Conservation (phyloP, 1,284 basidiomycete species). For the Leccinum pallidistipes region DNA sequence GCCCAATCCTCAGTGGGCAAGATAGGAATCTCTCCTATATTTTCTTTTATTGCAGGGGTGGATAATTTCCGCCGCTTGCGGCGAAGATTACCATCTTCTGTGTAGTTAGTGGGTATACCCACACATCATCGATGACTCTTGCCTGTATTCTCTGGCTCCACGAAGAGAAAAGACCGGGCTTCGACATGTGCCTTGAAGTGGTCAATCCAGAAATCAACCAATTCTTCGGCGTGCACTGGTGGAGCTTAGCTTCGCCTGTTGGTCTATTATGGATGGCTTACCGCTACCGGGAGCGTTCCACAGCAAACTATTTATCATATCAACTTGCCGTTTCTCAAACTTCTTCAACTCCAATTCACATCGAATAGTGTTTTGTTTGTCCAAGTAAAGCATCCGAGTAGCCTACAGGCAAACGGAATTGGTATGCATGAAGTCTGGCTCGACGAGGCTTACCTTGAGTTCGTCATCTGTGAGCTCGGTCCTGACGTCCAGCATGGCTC, state of each 20-base stretch:
- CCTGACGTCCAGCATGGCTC: slow-evolving; percentile 56
- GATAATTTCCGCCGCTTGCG: slow-evolving; percentile 30
- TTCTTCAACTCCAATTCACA: slow-evolving; percentile 53
- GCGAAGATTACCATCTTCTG: slow-evolving; percentile 18
- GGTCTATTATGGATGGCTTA: slow-evolving; percentile 37
- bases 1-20: slow-evolving; percentile 5
- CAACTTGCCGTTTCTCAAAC: slow-evolving; percentile 53
- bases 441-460: slow-evolving; percentile 51
- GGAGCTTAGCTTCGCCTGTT: slow-evolving; percentile 9
- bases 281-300: slow-evolving; percentile 67
- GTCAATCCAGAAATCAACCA: slow-evolving; percentile 71
- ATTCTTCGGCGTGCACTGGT: slow-evolving; percentile 60
- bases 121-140: background rate
- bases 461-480: slow-evolving; percentile 80
- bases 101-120: slow-evolving; percentile 1
- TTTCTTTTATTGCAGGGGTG: background rate
- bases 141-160: slow-evolving; percentile 39
- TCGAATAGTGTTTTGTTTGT: slow-evolving; percentile 56
- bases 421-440: background rate
- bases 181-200: slow-evolving; percentile 69
- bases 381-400: slow-evolving; percentile 65
- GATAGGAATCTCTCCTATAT: slow-evolving; percentile 2
- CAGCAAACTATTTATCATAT: slow-evolving; percentile 60
- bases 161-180: slow-evolving; percentile 51
- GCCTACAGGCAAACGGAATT: slow-evolving; percentile 38